These are phyloP conservation scores for Fusarium proliferatum DNA, from an alignment of 2,329 filamentous ascomycete species.

Conservation along the genomic window DNA sequence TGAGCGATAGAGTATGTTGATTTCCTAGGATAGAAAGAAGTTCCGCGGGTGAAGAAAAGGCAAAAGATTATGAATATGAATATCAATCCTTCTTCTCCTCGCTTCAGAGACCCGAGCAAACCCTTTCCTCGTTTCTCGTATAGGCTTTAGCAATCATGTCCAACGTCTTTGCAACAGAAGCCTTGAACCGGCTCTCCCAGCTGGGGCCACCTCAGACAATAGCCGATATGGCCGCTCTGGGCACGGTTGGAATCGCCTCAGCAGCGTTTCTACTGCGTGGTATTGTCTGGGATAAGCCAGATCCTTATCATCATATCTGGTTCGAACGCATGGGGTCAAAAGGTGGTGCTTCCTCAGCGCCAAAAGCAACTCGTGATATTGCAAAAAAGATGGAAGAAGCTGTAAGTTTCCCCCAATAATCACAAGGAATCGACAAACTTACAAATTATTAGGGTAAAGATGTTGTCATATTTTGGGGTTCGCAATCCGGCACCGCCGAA, in stretches of 20 bases:
- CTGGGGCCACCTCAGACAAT: conserved; percentile 38
- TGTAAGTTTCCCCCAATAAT: conserved; percentile 25
- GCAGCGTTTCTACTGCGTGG: conserved; percentile 56
- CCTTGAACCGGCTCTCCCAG: conserved; percentile 31
- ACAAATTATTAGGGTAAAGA: conserved; percentile 68
- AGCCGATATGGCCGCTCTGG: conserved; percentile 42
- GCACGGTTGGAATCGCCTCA: conserved; percentile 37
- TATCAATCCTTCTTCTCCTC: conserved; percentile 9
- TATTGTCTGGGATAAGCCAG: conserved; percentile 59
- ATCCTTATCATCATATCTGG: conserved; percentile 60
- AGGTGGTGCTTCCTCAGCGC: conserved; percentile 34
- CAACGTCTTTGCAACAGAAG: conserved; percentile 34
- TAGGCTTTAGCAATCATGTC: conserved; percentile 24
- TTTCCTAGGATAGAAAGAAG: not conserved
- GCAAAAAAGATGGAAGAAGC: conserved; percentile 49
- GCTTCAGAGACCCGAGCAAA: not conserved
- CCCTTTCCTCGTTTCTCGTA: not conserved
- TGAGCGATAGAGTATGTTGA: not conserved
- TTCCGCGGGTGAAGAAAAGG: not conserved
- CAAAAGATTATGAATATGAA: conserved; percentile 15
- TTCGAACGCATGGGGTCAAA: conserved; percentile 59
- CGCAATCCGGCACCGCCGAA: conserved; percentile 94
- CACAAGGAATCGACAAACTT: not conserved
- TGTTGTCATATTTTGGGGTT: conserved; percentile 93
- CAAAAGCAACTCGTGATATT: conserved; percentile 58